Evolutionary conservation across 1,284 basidiomycete genomes (phyloP), one percentile per base, ranked within the genome.

Genomic region (Ustilago lituana): DNA sequence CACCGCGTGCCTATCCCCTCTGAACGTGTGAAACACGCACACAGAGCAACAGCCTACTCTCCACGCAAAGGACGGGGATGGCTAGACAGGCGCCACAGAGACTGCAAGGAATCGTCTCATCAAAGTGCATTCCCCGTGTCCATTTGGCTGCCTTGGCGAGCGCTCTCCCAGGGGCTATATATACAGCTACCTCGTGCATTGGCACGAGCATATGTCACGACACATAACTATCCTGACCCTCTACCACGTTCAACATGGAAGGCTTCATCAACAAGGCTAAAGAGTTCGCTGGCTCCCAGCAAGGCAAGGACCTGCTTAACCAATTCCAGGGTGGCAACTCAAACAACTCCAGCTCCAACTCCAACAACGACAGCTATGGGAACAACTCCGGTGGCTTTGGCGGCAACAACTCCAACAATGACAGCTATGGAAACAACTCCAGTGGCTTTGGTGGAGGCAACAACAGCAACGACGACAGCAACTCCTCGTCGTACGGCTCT

Each of bases 201-300:
- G n/a, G n/a, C n/a, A n/a, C n/a, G n/a, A n/a, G n/a, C n/a, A n/a
- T n/a, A n/a, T n/a, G n/a, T n/a, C n/a, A n/a, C n/a, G n/a, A n/a
- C n/a, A n/a, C n/a, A n/a, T n/a, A n/a, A n/a, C n/a, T n/a, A n/a
- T n/a, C n/a, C n/a, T n/a, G n/a, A n/a, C n/a, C n/a, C n/a, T n/a
- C n/a, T n/a, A n/a, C n/a, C n/a, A n/a, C n/a, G n/a, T n/a, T 49
- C 66, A 73, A n/a, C 17, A 76, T 76, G 74, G 71, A 74, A 31
- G 48, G 52, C 23, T 68, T 76, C 60, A 61, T 76, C 53, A 74
- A 76, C 68, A 68, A 76, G 61, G 74, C 72, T 24, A 74, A 74
- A 62, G 65, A 76, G 52, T 76, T 74, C 43, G 72, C 72, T 44
- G 37, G 23, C 52, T 63, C 72, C 23, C 46, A 76, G 8, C 61